A percentile compares a stretch with the other conserved stretches of the same genome.
These are phyloP conservation scores for Pseudogymnoascus sp. DNA, from an alignment of 2,329 filamentous ascomycete species.

Conservation along the genomic window DNA sequence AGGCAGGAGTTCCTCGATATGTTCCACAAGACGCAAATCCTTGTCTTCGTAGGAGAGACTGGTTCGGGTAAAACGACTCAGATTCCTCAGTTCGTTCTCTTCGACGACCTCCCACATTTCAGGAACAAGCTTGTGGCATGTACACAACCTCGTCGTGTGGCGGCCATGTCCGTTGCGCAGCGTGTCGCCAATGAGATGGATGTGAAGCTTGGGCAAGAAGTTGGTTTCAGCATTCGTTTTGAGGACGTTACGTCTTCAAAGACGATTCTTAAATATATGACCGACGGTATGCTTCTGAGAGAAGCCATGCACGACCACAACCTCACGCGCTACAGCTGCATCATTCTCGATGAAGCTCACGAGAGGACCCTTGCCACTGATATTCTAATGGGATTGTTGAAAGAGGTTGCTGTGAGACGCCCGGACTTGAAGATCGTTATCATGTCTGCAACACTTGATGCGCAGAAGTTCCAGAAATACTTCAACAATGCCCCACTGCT, in stretches of 20 bases:
- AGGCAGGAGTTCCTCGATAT: constrained; percentile 88
- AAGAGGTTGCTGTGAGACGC: constrained; percentile 74
- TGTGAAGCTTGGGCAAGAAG: constrained; percentile 83
- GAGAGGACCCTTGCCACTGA: constrained; percentile 95
- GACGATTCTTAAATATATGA: constrained; percentile 99
- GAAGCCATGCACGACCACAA: constrained; percentile 96
- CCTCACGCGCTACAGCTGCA: constrained; percentile 87
- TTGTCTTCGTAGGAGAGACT: constrained; percentile 97
- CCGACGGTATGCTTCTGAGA: constrained; percentile 93
- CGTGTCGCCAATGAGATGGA: constrained; percentile 97
- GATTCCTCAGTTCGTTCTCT: constrained; percentile 96
- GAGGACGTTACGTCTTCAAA: constrained; percentile 85
- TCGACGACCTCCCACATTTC: constrained; percentile 85
- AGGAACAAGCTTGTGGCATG: constrained; percentile 88
- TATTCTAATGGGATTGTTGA: constrained; percentile 92
- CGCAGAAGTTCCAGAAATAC: constrained; percentile 95
- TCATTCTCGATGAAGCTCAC: constrained; percentile 98
- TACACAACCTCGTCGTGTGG: constrained; percentile 94
- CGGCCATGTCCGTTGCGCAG: constrained; percentile 96
- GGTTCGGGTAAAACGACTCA: constrained; percentile 99
- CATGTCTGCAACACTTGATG: constrained; percentile 96
- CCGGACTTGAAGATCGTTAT: constrained; percentile 96
- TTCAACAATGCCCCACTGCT: constrained; percentile 91
- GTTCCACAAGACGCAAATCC: constrained; percentile 89
- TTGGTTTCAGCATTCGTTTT: constrained; percentile 98